These are phyloP conservation scores for Aspergillus mulundensis DNA, from an alignment of 495 filamentous ascomycete genomes.

Conservation along the genomic window DNA sequence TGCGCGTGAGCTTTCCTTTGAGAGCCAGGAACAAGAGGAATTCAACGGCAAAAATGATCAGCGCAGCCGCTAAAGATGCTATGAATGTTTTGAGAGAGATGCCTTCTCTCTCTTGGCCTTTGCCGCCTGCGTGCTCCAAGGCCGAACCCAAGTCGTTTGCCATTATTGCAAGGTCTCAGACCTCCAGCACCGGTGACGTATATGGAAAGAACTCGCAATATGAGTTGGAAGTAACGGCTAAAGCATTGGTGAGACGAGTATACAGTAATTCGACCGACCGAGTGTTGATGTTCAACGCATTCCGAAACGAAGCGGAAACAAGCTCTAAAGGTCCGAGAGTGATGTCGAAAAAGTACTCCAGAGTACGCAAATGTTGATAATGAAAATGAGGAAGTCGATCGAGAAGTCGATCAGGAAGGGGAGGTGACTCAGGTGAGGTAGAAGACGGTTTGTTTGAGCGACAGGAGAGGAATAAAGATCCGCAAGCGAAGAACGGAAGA, in stretches of 20 bases:
- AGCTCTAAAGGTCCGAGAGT: neutral
- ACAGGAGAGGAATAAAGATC: neutral
- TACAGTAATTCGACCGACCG: neutral
- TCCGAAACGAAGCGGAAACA: neutral
- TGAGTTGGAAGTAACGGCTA: neutral
- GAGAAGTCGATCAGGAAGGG: constrained; percentile 7
- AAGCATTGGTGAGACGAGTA: too few relatives aligned
- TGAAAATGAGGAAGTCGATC: neutral
- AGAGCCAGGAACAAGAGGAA: constrained; percentile 72
- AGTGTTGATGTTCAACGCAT: neutral
- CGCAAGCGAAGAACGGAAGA: constrained; percentile 13
- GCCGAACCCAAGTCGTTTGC: constrained; percentile 31
- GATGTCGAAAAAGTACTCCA: neutral
- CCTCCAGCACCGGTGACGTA: neutral
- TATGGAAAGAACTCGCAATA: neutral
- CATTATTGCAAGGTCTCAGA: constrained; percentile 17
- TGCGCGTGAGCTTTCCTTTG: constrained; percentile 71
- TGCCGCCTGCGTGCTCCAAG: constrained; percentile 36
- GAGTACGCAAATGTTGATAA: neutral
- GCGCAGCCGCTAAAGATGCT: constrained; percentile 67
- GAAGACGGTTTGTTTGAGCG: neutral
- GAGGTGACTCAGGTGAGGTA: neutral
- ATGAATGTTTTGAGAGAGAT: constrained; percentile 58
- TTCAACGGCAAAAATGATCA: constrained; percentile 74
- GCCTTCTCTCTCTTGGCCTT: constrained; percentile 44